phyloP scores from a whole-genome alignment of 805 yeast species.

The Sporopachydermia lactativora region DNA sequence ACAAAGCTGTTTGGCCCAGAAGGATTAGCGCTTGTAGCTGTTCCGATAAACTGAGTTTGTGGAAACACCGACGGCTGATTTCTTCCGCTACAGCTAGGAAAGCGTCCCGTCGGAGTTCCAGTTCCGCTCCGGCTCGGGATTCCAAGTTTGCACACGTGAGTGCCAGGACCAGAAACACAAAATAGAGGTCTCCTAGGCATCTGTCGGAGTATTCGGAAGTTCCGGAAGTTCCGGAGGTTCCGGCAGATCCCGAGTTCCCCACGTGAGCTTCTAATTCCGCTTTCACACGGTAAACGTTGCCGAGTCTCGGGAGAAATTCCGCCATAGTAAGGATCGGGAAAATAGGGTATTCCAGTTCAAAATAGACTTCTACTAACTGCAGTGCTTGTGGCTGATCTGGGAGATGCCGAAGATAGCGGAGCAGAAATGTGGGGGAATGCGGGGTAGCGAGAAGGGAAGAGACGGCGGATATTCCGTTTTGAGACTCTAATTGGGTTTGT shows the following conservation, averaged over 20 bases:
- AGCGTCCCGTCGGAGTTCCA: not conserved
- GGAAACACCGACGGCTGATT: not conserved
- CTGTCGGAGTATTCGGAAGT: not conserved
- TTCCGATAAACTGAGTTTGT: not conserved
- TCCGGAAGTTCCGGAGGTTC: too few species aligned
- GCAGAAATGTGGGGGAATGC: not conserved
- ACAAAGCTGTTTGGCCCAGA: not conserved
- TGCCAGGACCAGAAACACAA: not conserved
- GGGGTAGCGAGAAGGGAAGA: too few species aligned
- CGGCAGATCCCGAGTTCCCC: too few species aligned
- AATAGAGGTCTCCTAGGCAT: not conserved
- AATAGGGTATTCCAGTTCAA: not conserved
- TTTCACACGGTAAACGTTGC: not conserved
- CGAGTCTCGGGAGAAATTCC: not conserved
- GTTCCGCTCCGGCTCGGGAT: not conserved
- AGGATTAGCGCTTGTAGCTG: not conserved
- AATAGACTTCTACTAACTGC: not conserved
- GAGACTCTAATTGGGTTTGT: too few species aligned
- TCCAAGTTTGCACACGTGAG: not conserved
- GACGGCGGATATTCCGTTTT: too few species aligned
- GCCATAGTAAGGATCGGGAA: not conserved
- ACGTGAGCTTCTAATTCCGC: too few species aligned
- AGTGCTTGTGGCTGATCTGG: not conserved
- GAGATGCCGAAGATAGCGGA: not conserved
- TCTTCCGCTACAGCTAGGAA: not conserved